Evolutionary conservation across 305 asterid species (phyloP).

Genomic region (Solanum hybrid): DNA sequence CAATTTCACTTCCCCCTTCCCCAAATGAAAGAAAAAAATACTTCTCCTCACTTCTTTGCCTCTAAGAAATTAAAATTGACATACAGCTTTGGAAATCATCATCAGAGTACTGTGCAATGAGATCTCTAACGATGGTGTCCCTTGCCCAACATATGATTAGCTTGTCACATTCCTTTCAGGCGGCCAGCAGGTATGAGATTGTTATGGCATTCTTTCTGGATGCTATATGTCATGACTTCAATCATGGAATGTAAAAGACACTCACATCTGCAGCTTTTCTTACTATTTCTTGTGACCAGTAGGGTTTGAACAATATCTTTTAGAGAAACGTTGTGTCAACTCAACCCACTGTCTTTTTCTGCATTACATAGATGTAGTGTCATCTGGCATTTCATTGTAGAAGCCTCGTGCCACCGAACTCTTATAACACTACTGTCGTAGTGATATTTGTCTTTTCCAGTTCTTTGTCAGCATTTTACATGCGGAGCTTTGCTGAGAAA

Average conservation of each 20-base stretch:
- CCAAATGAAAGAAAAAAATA: not conserved
- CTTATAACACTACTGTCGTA: not conserved
- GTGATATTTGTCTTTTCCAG: constrained; percentile 37
- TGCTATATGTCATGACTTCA: not conserved
- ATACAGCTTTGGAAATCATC: constrained; percentile 95
- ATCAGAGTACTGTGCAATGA: constrained; percentile 83
- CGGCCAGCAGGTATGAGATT: constrained; percentile 72
- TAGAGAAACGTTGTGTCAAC: not conserved
- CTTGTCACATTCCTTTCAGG: constrained; percentile 70
- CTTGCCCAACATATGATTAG: constrained; percentile 93
- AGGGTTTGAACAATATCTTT: not conserved
- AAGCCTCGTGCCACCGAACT: not conserved
- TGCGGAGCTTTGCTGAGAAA: constrained; percentile 73
- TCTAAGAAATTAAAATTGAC: constrained; percentile 24
- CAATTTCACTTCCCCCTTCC: not conserved
- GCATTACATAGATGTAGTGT: not conserved
- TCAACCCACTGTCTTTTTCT: not conserved
- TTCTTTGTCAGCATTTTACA: constrained; percentile 92
- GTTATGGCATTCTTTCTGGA: not conserved
- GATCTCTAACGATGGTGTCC: constrained; percentile 94
- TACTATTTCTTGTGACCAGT: not conserved
- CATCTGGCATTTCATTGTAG: not conserved
- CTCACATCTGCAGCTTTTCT: not conserved
- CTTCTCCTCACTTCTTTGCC: constrained; percentile 6
- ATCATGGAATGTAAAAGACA: not conserved